phyloP scores from a whole-genome alignment of 2,329 filamentous ascomycete species.

The Cadophora malorum region DNA sequence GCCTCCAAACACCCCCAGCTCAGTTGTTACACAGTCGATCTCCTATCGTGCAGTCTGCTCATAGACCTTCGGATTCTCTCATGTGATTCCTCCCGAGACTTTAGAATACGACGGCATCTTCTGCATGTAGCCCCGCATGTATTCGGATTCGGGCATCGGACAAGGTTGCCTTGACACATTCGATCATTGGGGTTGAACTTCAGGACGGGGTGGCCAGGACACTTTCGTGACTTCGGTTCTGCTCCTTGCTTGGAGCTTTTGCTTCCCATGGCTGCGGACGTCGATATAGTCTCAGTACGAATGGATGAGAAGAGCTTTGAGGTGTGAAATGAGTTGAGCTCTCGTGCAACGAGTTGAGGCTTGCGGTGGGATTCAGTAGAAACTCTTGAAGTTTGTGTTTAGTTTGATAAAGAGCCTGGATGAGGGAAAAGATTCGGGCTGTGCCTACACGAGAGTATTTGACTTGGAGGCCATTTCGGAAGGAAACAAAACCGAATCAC shows the following conservation, averaged over 20 bases:
- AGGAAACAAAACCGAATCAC: no score
- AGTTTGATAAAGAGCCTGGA: no score
- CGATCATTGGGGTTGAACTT: not conserved
- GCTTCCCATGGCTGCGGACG: not conserved
- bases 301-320: not conserved
- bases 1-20: not conserved
- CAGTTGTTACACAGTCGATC: not conserved
- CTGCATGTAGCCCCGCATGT: not conserved
- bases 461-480: no score
- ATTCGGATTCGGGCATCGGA: not conserved
- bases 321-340: not conserved
- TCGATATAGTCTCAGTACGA: no score
- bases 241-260: constrained; percentile 7
- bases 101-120: constrained; percentile 1
- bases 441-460: no score
- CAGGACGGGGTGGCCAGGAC: not conserved
- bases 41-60: not conserved
- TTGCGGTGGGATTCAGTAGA: no score
- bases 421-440: no score
- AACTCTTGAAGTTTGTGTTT: no score
- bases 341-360: no score
- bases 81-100: not conserved
- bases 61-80: constrained; percentile 4
- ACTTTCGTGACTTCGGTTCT: not conserved
- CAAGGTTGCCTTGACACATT: constrained; percentile 8